Conservation (phyloP, 2,329 filamentous ascomycete genomes). For the Exserohilum turcica region DNA sequence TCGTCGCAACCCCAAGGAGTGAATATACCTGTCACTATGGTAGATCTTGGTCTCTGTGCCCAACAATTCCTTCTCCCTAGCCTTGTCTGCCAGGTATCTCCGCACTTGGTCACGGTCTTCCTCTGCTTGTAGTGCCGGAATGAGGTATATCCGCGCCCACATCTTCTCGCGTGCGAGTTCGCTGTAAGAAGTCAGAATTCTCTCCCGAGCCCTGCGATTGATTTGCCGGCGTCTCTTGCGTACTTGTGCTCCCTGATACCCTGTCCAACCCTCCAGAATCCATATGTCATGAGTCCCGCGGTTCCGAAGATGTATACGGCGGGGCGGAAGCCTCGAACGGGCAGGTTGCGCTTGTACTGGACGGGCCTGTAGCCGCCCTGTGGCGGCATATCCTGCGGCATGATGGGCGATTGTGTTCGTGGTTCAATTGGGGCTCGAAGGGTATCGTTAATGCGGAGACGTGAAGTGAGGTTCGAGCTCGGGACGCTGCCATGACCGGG, state of each 20-base stretch:
- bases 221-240: conserved; percentile 37
- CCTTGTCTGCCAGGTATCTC: conserved; percentile 82
- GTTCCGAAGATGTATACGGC: conserved; percentile 76
- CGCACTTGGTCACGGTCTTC: conserved; percentile 95
- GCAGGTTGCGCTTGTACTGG: conserved; percentile 98
- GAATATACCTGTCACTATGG: conserved; percentile 79
- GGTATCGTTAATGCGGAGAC: conserved; percentile 32
- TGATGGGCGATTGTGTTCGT: conserved; percentile 55
- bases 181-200: conserved; percentile 56
- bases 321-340: conserved; percentile 86
- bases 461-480: conserved; percentile 34
- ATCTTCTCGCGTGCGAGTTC: conserved; percentile 97
- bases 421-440: conserved; percentile 36
- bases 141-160: conserved; percentile 95
- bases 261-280: conserved; percentile 83
- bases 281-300: conserved; percentile 81
- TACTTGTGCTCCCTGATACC: conserved; percentile 93
- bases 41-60: conserved; percentile 85
- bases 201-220: not conserved
- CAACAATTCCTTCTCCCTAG: conserved; percentile 86
- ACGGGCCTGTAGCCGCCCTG: conserved; percentile 91
- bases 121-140: conserved; percentile 91
- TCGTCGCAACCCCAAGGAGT: conserved; percentile 36
- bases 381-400: conserved; percentile 98
- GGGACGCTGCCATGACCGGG: conserved; percentile 28